Evolutionary conservation across 2,329 filamentous ascomycete genomes (phyloP), one percentile per base, ranked within the genome.

Genomic region (Paecilomyces variotii): DNA sequence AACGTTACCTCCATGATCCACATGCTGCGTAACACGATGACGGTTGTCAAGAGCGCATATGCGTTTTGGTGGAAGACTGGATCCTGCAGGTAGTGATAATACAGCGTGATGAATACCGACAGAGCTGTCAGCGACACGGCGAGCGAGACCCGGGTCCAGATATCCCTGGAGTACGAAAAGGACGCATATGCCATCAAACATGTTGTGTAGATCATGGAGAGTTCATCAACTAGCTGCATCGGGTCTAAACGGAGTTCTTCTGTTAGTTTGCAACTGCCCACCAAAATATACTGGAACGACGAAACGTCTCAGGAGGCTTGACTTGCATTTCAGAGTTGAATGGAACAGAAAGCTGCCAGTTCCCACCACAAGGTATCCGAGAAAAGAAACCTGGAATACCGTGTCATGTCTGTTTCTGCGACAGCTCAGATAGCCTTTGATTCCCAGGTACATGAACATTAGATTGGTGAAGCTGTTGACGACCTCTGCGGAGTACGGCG

Each of bases 391-490:
- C 55, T 88, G 70, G 74, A 95, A 96, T 60, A 96, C 87, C 12
- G 74, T 77, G 57, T 91, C 88, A 73, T 96, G 90, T 14, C 81
- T 80, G 73, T 95, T 81, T 62, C 80, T 81, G 45, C 87, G 69
- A 72, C 90, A 95, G 72, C 86, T 91, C 57, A 79, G 76, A 61
- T 94, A 84, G 26, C 92, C 92, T 69, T 87, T 88, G 64, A 84
- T 75, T 6, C 90, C 90, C 24, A 96, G 82, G 72, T 82, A 89
- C 65, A 96, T 80, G 73, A 96, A 96, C 26, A 94, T 77, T 2
- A 89, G 72, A 72, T 96, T 96, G 34, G 91, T 96, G 32, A 92
- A 67, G 2, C 90, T 89, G 74, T 89, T 93, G 69, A 91, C 83
- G 53, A 92, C 85, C 70, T 92, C 89, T 35, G 89, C 89, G 53